These are phyloP conservation scores for Ceratocystis albifundus DNA, from an alignment of 2,329 filamentous ascomycete genomes.

Conservation along the genomic window DNA sequence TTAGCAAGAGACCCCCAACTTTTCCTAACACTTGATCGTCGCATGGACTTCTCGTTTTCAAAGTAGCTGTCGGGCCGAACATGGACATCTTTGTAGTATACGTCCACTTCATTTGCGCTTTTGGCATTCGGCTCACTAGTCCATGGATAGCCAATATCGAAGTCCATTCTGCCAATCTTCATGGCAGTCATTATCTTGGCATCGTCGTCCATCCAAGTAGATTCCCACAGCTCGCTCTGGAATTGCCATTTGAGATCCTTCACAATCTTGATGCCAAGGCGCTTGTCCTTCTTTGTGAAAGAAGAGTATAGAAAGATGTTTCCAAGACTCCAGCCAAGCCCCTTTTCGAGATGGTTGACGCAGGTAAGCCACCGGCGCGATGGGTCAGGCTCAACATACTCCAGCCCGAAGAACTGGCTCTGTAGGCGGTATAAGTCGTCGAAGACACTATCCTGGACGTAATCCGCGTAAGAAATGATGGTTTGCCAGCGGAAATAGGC, in stretches of 20 bases:
- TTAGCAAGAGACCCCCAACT: conserved; percentile 49
- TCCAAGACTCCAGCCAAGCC: conserved; percentile 56
- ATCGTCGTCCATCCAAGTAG: conserved; percentile 53
- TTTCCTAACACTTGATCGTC: conserved; percentile 35
- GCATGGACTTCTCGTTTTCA: conserved; percentile 43
- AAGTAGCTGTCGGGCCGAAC: conserved; percentile 45
- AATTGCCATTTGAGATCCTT: conserved; percentile 58
- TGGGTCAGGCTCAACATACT: conserved; percentile 43
- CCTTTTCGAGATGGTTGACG: conserved; percentile 44
- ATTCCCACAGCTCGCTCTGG: conserved; percentile 44
- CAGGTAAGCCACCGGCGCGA: conserved; percentile 58
- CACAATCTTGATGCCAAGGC: conserved; percentile 53
- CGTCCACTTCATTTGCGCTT: conserved; percentile 43
- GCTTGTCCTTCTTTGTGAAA: conserved; percentile 47
- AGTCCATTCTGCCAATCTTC: conserved; percentile 55
- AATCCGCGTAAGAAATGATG: conserved; percentile 41
- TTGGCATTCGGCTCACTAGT: conserved; percentile 44
- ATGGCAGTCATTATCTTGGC: conserved; percentile 48
- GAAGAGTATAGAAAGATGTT: conserved; percentile 59
- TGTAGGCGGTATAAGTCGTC: conserved; percentile 48
- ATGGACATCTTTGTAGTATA: conserved; percentile 45
- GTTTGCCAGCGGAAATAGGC: conserved; percentile 54
- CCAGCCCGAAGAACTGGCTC: conserved; percentile 50
- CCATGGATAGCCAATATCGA: conserved; percentile 57
- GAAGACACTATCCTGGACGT: conserved; percentile 48